Evolutionary conservation across 2,329 filamentous ascomycete genomes (phyloP).

Genomic region (Cercospora beticola): DNA sequence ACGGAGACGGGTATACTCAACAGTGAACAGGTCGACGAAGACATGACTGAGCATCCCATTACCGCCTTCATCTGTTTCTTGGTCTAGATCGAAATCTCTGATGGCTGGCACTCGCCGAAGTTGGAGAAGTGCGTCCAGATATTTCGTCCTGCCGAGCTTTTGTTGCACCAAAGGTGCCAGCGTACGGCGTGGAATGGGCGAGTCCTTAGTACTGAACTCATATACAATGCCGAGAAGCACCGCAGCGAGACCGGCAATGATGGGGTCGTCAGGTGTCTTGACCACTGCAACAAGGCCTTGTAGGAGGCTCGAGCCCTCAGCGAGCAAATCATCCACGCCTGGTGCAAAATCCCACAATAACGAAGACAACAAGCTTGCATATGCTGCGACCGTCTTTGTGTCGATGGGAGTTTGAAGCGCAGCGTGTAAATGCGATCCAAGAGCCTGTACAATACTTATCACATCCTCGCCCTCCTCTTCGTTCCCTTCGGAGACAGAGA

Average conservation of each 20-base stretch:
- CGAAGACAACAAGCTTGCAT: conserved; percentile 81
- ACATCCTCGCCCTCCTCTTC: conserved; percentile 89
- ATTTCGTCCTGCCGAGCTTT: conserved; percentile 80
- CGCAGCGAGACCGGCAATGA: conserved; percentile 67
- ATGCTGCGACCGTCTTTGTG: conserved; percentile 75
- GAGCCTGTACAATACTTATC: conserved; percentile 85
- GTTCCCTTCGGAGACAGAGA: conserved; percentile 85
- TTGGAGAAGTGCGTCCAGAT: conserved; percentile 75
- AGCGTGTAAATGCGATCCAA: conserved; percentile 81
- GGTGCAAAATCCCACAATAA: conserved; percentile 93
- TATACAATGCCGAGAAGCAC: conserved; percentile 85
- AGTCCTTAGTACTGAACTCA: conserved; percentile 97
- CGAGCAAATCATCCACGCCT: conserved; percentile 88
- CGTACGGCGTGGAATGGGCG: conserved; percentile 77
- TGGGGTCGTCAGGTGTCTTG: conserved; percentile 61
- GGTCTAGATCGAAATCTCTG: conserved; percentile 78
- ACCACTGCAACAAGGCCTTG: conserved; percentile 34
- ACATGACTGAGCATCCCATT: conserved; percentile 61
- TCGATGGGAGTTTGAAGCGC: conserved; percentile 69
- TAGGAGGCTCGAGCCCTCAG: conserved; percentile 89
- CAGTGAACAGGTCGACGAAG: conserved; percentile 93
- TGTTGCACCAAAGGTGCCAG: conserved; percentile 75
- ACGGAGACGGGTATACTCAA: conserved; percentile 84
- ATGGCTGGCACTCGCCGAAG: conserved; percentile 76
- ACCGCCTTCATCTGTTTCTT: conserved; percentile 27